Evolutionary conservation across 2,329 filamentous ascomycete species (phyloP).

Genomic region (Periconia sp.): DNA sequence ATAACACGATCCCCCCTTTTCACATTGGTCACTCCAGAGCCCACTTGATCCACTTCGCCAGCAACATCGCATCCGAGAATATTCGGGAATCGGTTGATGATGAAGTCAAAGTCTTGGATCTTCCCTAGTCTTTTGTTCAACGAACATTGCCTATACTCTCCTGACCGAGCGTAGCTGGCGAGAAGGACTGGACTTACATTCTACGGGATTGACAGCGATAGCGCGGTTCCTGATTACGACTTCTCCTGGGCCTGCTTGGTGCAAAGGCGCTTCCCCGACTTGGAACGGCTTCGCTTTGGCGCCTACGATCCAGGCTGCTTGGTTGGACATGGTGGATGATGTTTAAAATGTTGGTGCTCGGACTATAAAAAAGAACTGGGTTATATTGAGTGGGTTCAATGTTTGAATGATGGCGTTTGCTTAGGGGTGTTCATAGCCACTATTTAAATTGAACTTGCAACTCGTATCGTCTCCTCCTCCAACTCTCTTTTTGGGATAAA

Average conservation of each 20-base stretch:
- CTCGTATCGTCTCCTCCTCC: too few species aligned
- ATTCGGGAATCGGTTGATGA: slow-evolving; percentile 42
- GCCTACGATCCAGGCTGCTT: slow-evolving; percentile 40
- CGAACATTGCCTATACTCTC: not conserved
- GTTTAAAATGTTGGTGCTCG: too few species aligned
- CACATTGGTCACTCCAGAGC: slow-evolving; percentile 52
- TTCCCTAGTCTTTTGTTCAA: slow-evolving; percentile 28
- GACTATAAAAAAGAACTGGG: too few species aligned
- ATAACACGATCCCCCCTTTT: slow-evolving; percentile 54
- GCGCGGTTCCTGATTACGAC: slow-evolving; percentile 43
- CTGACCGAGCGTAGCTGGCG: slow-evolving; percentile 6
- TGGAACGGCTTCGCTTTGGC: slow-evolving; percentile 35
- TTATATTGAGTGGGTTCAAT: too few species aligned
- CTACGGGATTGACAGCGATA: slow-evolving; percentile 41
- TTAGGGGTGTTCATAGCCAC: too few species aligned
- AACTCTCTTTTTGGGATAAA: too few species aligned
- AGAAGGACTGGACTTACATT: slow-evolving; percentile 25
- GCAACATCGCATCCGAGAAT: slow-evolving; percentile 52
- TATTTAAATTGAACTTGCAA: too few species aligned
- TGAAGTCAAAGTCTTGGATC: slow-evolving; percentile 41
- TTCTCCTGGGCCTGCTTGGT: slow-evolving; percentile 34
- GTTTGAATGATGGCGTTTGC: too few species aligned
- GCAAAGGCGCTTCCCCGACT: slow-evolving; percentile 34
- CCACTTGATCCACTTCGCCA: slow-evolving; percentile 55
- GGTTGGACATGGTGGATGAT: slow-evolving; percentile 42